Conservation (phyloP, 306 rosid genomes). For the Dicorynia guianensis region DNA sequence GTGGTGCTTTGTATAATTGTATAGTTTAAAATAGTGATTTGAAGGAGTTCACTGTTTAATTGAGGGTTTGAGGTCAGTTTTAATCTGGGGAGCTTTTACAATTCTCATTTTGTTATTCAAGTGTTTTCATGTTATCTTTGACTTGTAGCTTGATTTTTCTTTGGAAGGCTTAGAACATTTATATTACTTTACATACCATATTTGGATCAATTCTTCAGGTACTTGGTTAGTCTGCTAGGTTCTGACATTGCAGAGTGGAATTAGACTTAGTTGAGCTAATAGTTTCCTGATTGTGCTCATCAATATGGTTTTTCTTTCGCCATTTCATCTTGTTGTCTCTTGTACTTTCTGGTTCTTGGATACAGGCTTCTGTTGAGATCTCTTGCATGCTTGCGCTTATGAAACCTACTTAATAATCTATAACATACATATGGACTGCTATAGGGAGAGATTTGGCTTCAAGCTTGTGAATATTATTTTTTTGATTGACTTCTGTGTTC, state of each 20-base stretch:
- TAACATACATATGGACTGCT: background rate
- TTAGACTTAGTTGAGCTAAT: constrained; percentile 17
- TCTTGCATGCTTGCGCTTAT: constrained; percentile 1
- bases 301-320: constrained; percentile 2
- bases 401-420: background rate
- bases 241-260: background rate
- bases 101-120: background rate
- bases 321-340: background rate
- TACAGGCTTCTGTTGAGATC: constrained; percentile 27
- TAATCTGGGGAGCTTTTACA: constrained; percentile 25
- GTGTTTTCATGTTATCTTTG: constrained; percentile 16
- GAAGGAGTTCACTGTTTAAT: constrained; percentile 21
- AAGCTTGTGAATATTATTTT: constrained; percentile 17
- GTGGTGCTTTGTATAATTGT: background rate
- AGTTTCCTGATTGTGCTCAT: constrained; percentile 12
- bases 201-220: background rate
- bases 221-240: background rate
- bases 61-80: constrained; percentile 23
- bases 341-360: background rate
- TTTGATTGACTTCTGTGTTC: constrained; percentile 27
- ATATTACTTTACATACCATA: background rate
- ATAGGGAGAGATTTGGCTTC: background rate
- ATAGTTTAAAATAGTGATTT: constrained; percentile 4
- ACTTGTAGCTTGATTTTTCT: constrained; percentile 1
- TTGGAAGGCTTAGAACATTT: background rate